phyloP scores from a whole-genome alignment of 495 filamentous ascomycete genomes.

The Penicillium angulare region DNA sequence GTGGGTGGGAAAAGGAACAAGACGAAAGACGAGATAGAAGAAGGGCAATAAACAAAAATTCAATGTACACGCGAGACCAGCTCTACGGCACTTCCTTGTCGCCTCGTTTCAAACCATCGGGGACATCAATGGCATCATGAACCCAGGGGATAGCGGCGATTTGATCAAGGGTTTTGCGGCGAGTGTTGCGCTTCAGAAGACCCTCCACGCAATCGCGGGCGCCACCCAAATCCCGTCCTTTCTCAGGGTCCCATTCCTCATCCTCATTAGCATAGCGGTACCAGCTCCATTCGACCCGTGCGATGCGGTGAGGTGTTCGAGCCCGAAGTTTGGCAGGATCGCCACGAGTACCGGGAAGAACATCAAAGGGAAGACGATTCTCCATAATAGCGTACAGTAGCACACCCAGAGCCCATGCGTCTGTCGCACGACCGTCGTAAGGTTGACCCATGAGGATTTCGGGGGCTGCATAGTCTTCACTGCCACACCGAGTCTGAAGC shows the following conservation, averaged over 20 bases:
- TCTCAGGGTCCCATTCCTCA: constrained; percentile 63
- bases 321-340: constrained; percentile 66
- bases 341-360: constrained; percentile 68
- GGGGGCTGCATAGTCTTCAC: constrained; percentile 94
- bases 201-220: constrained; percentile 79
- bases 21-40: constrained; percentile 5
- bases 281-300: constrained; percentile 93
- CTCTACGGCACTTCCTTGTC: constrained; percentile 61
- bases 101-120: constrained; percentile 65
- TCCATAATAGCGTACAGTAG: constrained; percentile 93
- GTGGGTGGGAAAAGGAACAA: constrained; percentile 5
- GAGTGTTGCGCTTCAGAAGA: constrained; percentile 74
- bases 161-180: constrained; percentile 68
- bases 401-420: constrained; percentile 95
- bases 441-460: constrained; percentile 93
- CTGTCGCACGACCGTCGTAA: constrained; percentile 89
- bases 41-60: background rate
- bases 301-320: constrained; percentile 88
- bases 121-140: constrained; percentile 64
- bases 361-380: constrained; percentile 87
- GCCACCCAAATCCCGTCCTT: constrained; percentile 63
- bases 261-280: constrained; percentile 73
- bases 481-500: constrained; percentile 86
- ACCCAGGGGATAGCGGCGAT: constrained; percentile 78
- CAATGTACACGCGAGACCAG: constrained; percentile 26